Conservation (phyloP, 306 rosid species). For the Inga laurina region DNA sequence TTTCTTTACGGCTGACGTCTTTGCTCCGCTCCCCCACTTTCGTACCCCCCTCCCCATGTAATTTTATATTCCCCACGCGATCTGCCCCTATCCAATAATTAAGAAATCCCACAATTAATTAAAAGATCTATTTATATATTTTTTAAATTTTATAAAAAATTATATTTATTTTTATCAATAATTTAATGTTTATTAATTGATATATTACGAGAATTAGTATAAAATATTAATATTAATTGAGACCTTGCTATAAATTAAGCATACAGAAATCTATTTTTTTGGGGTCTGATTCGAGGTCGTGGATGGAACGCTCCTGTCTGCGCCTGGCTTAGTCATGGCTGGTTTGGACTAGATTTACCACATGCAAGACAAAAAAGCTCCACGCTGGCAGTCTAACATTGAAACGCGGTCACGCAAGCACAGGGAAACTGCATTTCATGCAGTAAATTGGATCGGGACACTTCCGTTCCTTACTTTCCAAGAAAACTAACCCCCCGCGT, state of each 20-base stretch:
- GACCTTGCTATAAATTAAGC: not conserved
- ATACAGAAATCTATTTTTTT: not conserved
- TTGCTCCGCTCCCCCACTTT: not conserved
- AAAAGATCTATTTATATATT: too few relatives aligned
- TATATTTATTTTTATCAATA: not conserved
- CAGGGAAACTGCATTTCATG: not conserved
- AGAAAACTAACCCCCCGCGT: not conserved
- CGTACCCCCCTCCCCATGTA: not conserved
- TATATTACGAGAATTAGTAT: not conserved
- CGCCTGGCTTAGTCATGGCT: not conserved
- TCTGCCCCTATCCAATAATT: not conserved
- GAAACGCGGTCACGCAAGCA: conserved; percentile 2
- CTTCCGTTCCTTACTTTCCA: not conserved
- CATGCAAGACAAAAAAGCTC: not conserved
- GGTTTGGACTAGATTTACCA: not conserved
- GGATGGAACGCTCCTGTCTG: not conserved
- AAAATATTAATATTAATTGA: not conserved
- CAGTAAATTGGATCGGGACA: not conserved
- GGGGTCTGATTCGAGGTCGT: not conserved
- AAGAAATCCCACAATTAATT: not conserved
- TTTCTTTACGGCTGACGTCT: not conserved
- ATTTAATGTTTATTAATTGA: not conserved
- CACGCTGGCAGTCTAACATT: not conserved
- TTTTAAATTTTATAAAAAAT: not conserved
- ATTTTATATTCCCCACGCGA: not conserved